Conservation (phyloP, 306 rosid genomes). For the Malus fusca region DNA sequence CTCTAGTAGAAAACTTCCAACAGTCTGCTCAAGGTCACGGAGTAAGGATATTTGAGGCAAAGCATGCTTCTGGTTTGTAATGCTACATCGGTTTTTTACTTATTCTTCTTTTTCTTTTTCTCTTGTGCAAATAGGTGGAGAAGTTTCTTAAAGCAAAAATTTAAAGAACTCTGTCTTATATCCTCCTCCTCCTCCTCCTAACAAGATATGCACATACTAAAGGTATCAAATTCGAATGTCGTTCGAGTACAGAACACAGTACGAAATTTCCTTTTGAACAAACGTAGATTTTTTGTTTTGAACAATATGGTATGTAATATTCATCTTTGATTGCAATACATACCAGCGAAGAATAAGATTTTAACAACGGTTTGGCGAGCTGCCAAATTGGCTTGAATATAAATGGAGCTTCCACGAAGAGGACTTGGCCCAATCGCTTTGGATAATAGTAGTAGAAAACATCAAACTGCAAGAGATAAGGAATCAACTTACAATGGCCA, state of each 20-base stretch:
- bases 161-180: neutral
- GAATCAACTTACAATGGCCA: conserved; percentile 1
- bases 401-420: conserved; percentile 84
- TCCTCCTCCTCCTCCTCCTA: neutral
- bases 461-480: conserved; percentile 56
- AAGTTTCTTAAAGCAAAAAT: neutral
- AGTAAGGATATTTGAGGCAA: neutral
- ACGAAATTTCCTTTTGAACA: neutral
- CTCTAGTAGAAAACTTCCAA: neutral
- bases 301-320: neutral
- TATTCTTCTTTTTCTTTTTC: neutral
- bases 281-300: neutral
- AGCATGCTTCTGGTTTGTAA: neutral
- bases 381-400: conserved; percentile 89
- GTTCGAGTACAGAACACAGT: neutral
- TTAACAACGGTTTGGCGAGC: conserved; percentile 67
- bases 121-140: neutral
- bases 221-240: neutral
- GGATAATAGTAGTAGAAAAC: conserved; percentile 84
- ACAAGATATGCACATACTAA: neutral
- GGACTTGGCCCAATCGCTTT: conserved; percentile 65
- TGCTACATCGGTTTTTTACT: neutral
- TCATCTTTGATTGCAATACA: conserved; percentile 10
- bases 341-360: conserved; percentile 84
- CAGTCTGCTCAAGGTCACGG: neutral